Evolutionary conservation across 768 basidiomycete species (phyloP), one percentile per base, ranked within the genome.

Genomic region (Antrodiella citrinella): DNA sequence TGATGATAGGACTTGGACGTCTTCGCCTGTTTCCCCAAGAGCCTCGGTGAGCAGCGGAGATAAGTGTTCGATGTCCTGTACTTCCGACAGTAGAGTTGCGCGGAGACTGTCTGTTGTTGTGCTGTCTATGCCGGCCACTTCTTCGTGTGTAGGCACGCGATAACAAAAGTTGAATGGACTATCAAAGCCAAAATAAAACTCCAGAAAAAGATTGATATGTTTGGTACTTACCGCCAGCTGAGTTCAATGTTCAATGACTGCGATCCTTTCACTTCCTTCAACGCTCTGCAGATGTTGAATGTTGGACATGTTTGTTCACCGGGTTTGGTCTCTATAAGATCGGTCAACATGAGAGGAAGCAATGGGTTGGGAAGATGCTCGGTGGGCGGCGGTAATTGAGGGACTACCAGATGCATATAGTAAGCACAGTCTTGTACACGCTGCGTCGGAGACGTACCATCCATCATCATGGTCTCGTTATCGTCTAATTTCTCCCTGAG

Each of bases 211-310:
- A 7, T 35, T 35, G 30, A 7, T 7, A 35, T 35, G 7, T 35
- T 7, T 2, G 19, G 18, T 9, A 51, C 61, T 45, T 51, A 85
- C 85, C 76, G 74, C 86, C 86, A 88, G 12, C 81, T 80, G 45
- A 89, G 65, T 25, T 78, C 72, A 12, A 87, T 68, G 19, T 73
- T 69, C 3, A 87, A 67, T 3, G 82, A 70, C 49, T 77, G 73
- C 19, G 79, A 61, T 1, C 84, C 84, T 57, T 77, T 81, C 13
- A 71, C 74, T 54, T 77, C 77, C 60, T 72, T 76, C 54, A 85
- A 55, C 49, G 72, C n/a, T n/a, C n/a, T n/a, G n/a, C n/a, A n/a
- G n/a, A n/a, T n/a, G n/a, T n/a, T n/a, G n/a, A n/a, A n/a, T n/a
- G n/a, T n/a, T n/a, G n/a, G n/a, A n/a, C n/a, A n/a, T n/a, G n/a